Conservation (phyloP, 179 eudicot genomes). For the Sideroxylon spinosum region DNA sequence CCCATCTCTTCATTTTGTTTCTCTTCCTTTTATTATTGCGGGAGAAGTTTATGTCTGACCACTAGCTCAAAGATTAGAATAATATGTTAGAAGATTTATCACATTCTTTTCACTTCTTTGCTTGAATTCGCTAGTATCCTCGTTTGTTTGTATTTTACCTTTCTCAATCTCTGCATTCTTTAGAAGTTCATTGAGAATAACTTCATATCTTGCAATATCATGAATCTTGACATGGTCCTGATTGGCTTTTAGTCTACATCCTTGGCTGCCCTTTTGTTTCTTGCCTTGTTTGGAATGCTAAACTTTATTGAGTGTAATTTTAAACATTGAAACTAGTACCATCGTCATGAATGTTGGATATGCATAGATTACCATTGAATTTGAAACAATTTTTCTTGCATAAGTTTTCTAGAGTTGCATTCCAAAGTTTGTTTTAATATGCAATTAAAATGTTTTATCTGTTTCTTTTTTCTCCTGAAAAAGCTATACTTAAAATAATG, state of each 20-base stretch:
- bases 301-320: neutral
- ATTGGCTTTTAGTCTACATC: neutral
- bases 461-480: neutral
- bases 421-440: neutral
- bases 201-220: neutral
- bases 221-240: constrained; percentile 11
- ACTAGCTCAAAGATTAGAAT: neutral
- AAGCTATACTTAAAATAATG: constrained; percentile 5
- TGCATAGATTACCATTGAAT: neutral
- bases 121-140: neutral
- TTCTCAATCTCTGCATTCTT: neutral
- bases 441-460: neutral
- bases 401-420: neutral
- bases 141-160: neutral
- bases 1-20: neutral
- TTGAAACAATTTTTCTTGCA: neutral
- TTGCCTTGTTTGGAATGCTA: neutral
- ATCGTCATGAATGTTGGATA: neutral
- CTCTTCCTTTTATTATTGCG: neutral
- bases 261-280: neutral
- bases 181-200: neutral
- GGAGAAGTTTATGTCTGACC: neutral
- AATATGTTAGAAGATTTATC: neutral
- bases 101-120: neutral
- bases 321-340: neutral